Base-by-base conservation (phyloP, 2,329 filamentous ascomycete genomes). In the Tetracladium maxilliforme region DNA sequence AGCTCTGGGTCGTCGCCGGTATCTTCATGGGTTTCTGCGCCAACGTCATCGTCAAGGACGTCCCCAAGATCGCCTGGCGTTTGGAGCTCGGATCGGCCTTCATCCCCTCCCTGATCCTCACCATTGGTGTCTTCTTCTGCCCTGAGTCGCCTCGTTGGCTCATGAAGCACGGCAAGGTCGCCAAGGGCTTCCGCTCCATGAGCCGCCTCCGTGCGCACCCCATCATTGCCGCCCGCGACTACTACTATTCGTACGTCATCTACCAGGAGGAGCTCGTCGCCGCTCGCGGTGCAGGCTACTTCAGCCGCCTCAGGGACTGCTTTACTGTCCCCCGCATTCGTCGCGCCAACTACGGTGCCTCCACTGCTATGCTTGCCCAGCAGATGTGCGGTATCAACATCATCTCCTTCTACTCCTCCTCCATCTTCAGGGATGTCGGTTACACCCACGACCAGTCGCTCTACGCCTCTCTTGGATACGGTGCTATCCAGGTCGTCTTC, bases 291-390 rank as follows among this genome's bases (percentile, higher is more conserved):
- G 7, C 23, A 3, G 26, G 51, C 32, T 57, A 58, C 30, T 27
- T 58, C 23, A 53, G 47, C 11, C 54, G 60, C 9, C 52, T 62
- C 22, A 27, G 49, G 20, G 53, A 61, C 32, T 37, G 47, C 10
- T 54, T 61, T 35, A 58, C 52, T 10, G 49, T 62, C 26, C 51
- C 58, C 9, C 46, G 59, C 27, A 48, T 58, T 10, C 47, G 55
- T 12, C 47, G 56, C 21, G 68, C 69, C 2, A 71, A 64, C 10
- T 54, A 66, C 15, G 70, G 67, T 12, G 64, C 67, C 0, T 63
- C 59, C 30, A 60, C 58, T 2, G 65, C 72, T 30, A 74, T 74
- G 67, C 58, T 60, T 24, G 51, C 42, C 2, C 57, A 62, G 27
- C 58, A 62, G 33, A 56, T 61, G 49, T 60, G 57, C 31, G 57